Base-by-base conservation (phyloP, 2,329 filamentous ascomycete genomes). In the Clonostachys byssicola region DNA sequence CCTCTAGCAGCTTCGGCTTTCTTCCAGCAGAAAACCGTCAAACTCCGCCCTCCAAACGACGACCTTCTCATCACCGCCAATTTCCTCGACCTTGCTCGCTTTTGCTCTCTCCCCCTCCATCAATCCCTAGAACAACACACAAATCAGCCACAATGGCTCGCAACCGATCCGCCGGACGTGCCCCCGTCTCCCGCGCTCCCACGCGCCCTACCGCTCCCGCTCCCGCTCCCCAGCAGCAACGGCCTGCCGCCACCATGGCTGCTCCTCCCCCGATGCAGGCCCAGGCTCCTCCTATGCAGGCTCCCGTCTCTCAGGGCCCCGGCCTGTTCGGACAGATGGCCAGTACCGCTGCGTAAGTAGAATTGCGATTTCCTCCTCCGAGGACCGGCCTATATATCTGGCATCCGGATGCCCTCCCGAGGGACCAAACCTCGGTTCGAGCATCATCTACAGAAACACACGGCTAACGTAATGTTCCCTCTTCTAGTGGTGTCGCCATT, bases 271-370 rank as follows among this genome's bases (percentile, higher is more conserved):
- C 74, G 48, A 74, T 77, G 55, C 60, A 68, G 51, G 51, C 61
- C 35, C 62, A 73, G 46, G 70, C 80, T 47, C 77, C 80, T 44
- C 75, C 75, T 49, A 18, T 39, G 14, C 65, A 70, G 46, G 66
- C 75, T 42, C 67, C 70, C 46, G 67, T 72, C 43, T 68, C 73
- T 45, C 78, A 86, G 55, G 89, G 91, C 30, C 85, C 90, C 6
- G 92, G 94, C 54, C 78, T 99, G 12, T 90, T 99, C 58, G 92
- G 90, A 50, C 90, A 97, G 78, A 96, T 99, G 88, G 94, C 94
- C 56, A 91, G 86, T 65, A 99, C 94, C 49, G 94, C 94, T 68
- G 94, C 94, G 92, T 97, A 86, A 75, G 91, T 85, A 17, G 8
- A n/a, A n/a, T 35, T 16, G 10, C 16, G 36, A 34, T 7, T 7